Percentiles rank a stretch among this genome's conserved stretches.
Conservation (phyloP, 2,329 filamentous ascomycete species). For the Colletotrichum kahawae region DNA sequence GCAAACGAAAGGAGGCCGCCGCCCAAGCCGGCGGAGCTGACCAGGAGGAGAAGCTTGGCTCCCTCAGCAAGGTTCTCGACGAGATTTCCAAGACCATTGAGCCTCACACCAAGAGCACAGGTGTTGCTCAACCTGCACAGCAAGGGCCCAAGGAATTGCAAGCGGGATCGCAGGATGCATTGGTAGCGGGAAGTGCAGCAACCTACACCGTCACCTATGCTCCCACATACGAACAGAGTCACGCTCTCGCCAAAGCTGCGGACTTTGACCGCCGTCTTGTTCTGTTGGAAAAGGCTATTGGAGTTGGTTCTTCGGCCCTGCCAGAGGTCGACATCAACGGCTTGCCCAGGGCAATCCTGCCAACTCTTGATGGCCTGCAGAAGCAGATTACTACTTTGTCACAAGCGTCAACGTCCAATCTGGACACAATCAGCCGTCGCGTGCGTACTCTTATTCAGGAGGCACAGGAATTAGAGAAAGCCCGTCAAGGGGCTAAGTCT, state of each 20-base stretch:
- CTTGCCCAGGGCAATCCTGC: constrained; percentile 74
- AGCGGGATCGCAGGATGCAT: constrained; percentile 25
- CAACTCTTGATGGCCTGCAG: constrained; percentile 80
- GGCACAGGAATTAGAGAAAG: constrained; percentile 73
- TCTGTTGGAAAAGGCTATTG: constrained; percentile 80
- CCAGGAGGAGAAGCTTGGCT: constrained; percentile 63
- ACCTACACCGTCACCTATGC: constrained; percentile 71
- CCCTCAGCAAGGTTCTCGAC: constrained; percentile 75
- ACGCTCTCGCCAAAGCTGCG: constrained; percentile 79
- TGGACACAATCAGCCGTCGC: constrained; percentile 74
- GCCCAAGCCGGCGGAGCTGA: constrained; percentile 43
- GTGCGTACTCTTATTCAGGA: constrained; percentile 75
- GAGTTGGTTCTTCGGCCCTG: constrained; percentile 73
- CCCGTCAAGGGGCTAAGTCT: constrained; percentile 65
- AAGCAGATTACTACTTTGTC: constrained; percentile 80
- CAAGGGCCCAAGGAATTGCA: constrained; percentile 22
- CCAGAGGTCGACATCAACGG: constrained; percentile 65
- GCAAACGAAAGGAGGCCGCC: constrained; percentile 55
- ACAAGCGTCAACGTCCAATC: constrained; percentile 72
- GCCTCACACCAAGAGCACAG: constrained; percentile 23
- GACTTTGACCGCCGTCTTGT: constrained; percentile 86
- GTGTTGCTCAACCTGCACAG: background rate
- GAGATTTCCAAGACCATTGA: constrained; percentile 55
- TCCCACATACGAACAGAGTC: constrained; percentile 68
- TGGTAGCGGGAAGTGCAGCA: background rate